phyloP scores from a whole-genome alignment of 345 rosid species.

The Salix exigua region DNA sequence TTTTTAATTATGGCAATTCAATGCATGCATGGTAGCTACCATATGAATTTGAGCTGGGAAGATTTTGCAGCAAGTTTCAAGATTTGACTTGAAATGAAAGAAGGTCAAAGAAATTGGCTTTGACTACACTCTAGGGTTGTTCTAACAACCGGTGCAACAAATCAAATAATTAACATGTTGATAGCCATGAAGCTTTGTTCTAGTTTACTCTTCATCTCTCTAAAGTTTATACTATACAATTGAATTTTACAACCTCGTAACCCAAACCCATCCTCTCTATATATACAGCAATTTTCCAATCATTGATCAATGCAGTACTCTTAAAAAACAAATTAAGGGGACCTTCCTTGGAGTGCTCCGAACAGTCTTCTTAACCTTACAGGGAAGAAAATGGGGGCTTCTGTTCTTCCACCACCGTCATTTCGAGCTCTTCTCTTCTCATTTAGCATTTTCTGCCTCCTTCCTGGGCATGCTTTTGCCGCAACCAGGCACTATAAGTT shows the following conservation, averaged over 20 bases:
- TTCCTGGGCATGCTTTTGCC: constrained; percentile 9
- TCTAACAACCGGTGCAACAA: constrained; percentile 49
- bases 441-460: neutral
- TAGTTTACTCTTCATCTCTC: no score
- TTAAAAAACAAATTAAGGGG: neutral
- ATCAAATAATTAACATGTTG: neutral
- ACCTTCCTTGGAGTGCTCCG: no score
- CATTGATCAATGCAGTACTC: neutral
- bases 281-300: no score
- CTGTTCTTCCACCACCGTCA: constrained; percentile 27
- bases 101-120: constrained; percentile 57
- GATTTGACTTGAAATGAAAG: constrained; percentile 38
- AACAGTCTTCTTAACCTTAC: neutral
- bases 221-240: no score
- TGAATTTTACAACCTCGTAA: no score
- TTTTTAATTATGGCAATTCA: neutral
- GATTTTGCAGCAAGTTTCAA: neutral
- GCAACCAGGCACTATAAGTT: constrained; percentile 23
- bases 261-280: no score
- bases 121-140: constrained; percentile 70
- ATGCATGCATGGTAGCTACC: neutral
- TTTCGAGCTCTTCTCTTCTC: constrained; percentile 7
- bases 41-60: neutral
- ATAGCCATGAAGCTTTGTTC: neutral
- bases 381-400: constrained; percentile 28